These are phyloP conservation scores for Nemophila menziesii DNA, from an alignment of 257 asterid species.

Conservation along the genomic window DNA sequence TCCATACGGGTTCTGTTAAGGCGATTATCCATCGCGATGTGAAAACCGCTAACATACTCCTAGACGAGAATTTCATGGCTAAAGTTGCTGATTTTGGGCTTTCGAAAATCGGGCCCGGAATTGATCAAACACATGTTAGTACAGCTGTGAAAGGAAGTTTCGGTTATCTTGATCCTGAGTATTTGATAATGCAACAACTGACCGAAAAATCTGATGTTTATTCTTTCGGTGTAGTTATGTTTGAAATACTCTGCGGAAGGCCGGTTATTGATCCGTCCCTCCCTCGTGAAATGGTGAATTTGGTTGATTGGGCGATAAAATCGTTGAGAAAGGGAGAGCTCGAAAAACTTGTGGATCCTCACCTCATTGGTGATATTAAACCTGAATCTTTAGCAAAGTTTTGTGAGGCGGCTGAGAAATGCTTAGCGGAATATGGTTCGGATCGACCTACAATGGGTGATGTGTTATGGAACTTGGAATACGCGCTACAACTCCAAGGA, in stretches of 20 bases:
- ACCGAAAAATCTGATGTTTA: slow-evolving; percentile 36
- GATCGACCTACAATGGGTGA: slow-evolving; percentile 34
- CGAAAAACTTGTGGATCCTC: slow-evolving; percentile 18
- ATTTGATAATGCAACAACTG: slow-evolving; percentile 25
- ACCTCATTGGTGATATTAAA: slow-evolving; percentile 12
- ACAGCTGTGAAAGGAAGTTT: slow-evolving; percentile 37
- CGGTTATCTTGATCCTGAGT: slow-evolving; percentile 36
- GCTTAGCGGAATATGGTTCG: slow-evolving; percentile 25
- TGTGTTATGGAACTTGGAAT: slow-evolving; percentile 36
- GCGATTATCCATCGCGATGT: slow-evolving; percentile 37
- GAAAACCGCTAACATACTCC: slow-evolving; percentile 31
- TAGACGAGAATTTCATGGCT: slow-evolving; percentile 29
- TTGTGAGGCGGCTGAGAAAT: slow-evolving; percentile 24
- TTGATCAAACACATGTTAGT: slow-evolving; percentile 33
- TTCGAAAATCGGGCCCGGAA: slow-evolving; percentile 30
- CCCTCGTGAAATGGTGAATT: slow-evolving; percentile 20
- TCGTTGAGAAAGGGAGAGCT: slow-evolving; percentile 10
- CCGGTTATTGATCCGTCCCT: slow-evolving; percentile 31
- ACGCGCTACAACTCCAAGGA: slow-evolving; percentile 21
- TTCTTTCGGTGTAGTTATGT: slow-evolving; percentile 33
- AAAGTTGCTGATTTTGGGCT: slow-evolving; percentile 39
- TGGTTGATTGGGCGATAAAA: slow-evolving; percentile 25
- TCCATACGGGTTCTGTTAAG: slow-evolving; percentile 27
- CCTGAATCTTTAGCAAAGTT: slow-evolving; percentile 22
- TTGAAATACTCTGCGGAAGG: slow-evolving; percentile 30